Percentiles rank a stretch among this genome's conserved stretches.
These are phyloP conservation scores for Pelargonium australe DNA, from an alignment of 441 rosid species.

Conservation along the genomic window DNA sequence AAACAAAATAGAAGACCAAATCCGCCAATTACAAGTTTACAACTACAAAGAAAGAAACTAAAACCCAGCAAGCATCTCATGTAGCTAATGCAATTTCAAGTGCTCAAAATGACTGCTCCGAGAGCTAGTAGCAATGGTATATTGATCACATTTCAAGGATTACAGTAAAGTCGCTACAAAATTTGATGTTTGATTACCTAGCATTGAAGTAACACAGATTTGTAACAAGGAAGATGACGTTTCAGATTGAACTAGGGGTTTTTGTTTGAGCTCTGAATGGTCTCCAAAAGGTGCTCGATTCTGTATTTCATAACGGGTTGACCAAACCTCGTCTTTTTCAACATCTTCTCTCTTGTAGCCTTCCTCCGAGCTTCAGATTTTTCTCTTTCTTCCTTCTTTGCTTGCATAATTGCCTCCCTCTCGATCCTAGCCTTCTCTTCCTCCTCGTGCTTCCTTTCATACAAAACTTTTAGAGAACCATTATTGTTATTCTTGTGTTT, in stretches of 20 bases:
- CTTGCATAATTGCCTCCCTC: constrained; percentile 52
- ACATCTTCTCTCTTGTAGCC: constrained; percentile 54
- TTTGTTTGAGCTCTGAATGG: constrained; percentile 44
- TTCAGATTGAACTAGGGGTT: neutral
- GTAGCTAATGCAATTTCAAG: no score
- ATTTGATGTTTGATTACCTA: no score
- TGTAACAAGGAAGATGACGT: neutral
- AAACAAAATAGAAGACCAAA: no score
- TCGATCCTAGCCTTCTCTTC: constrained; percentile 64
- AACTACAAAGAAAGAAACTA: no score
- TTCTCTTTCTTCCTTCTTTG: constrained; percentile 61
- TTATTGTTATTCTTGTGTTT: constrained; percentile 30
- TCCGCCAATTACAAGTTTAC: no score
- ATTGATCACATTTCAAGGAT: no score
- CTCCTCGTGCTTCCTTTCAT: constrained; percentile 61
- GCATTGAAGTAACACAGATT: neutral
- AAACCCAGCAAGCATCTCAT: no score
- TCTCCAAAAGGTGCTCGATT: constrained; percentile 71
- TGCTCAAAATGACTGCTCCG: no score
- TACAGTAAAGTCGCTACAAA: no score
- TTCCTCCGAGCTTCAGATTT: constrained; percentile 69
- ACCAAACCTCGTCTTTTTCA: constrained; percentile 64
- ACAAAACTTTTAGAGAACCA: constrained; percentile 42
- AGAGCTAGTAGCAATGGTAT: no score
- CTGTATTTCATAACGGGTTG: constrained; percentile 90